These are phyloP conservation scores for Leccinum variicolor DNA, from an alignment of 768 basidiomycete species.

Conservation along the genomic window DNA sequence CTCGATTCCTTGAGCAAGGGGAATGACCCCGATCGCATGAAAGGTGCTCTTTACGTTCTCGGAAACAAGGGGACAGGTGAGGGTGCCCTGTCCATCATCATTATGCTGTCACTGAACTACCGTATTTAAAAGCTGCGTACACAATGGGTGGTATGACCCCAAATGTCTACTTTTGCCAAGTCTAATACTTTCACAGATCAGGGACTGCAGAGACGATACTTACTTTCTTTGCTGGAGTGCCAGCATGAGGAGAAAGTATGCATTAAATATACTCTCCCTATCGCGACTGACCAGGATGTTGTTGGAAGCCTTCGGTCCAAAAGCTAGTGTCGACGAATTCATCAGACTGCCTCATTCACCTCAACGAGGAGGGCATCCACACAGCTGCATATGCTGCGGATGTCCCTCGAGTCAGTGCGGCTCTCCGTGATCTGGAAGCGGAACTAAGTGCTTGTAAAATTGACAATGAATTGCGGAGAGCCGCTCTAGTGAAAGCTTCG, in stretches of 20 bases:
- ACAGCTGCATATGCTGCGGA: conserved; percentile 58
- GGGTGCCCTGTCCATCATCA: conserved; percentile 16
- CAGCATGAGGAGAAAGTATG: conserved; percentile 84
- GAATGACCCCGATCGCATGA: conserved; percentile 89
- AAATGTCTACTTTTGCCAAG: conserved; percentile 2
- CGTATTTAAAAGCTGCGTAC: conserved; percentile 49
- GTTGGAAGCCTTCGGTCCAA: conserved; percentile 16
- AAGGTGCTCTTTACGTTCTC: conserved; percentile 84
- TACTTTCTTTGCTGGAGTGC: conserved; percentile 64
- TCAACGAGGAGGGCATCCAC: conserved; percentile 62
- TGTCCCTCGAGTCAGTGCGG: conserved; percentile 44
- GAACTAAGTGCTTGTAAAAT: conserved; percentile 48
- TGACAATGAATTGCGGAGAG: conserved; percentile 40
- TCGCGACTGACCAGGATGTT: conserved; percentile 49
- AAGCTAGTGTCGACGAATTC: conserved; percentile 41
- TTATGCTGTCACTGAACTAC: conserved; percentile 4
- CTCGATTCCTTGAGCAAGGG: conserved; percentile 66
- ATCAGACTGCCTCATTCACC: conserved; percentile 54
- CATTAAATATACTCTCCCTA: conserved; percentile 8
- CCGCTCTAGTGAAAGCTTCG: conserved; percentile 41
- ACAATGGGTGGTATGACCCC: conserved; percentile 58
- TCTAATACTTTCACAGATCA: conserved; percentile 43
- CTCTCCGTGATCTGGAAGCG: conserved; percentile 44
- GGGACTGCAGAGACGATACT: conserved; percentile 51
- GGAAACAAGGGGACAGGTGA: conserved; percentile 69